Base-by-base conservation (phyloP, 164 flowering plant species). In the Litsea cubeba region DNA sequence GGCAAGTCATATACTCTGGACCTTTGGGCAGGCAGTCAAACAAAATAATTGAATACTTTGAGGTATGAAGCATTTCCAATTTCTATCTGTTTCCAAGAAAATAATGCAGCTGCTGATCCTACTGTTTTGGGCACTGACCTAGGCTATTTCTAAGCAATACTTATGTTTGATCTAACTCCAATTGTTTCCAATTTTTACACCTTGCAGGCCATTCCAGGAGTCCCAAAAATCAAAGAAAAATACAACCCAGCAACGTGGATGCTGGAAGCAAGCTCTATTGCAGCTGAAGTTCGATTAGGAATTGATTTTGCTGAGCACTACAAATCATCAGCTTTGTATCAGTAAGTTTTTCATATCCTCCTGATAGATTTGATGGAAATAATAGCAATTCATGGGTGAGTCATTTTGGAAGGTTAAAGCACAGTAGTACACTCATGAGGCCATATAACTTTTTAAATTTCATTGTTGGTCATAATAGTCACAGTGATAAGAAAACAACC, bases 221-320 rank as follows among this genome's bases (percentile, higher is more conserved):
- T 93, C 28, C 89, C 88, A 50, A 91, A 82, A 76, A 93, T 95
- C 62, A 87, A 84, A 72, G 95, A 90, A 0, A 90, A 85, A 66
- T 91, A 90, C 83, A 95, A 95, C 77, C 98, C 99, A 0, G 98
- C 98, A 20, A 89, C 98, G 73, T 95, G 99, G 99, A 95, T 95
- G 99, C 84, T 95, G 0, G 99, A 93, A 85, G 98, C 81, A 58
- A 93, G 93, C 88, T 95, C 99, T 6, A 76, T 85, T 49, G 88
- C 91, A 40, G 87, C 89, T 50, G 99, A 95, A 83, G 81, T 81
- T 40, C 75, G 87, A 58, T 89, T 91, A 0, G 84, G 83, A 60
- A 89, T 92, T 51, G 99, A 95, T 83, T 95, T 95, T 66, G 95
- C 99, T 2, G 91, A 91, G 71, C 71, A 83, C 82, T 92, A 88